These are phyloP conservation scores for Juncus effusus DNA, from an alignment of 176 grass and related monocot species.

Conservation along the genomic window DNA sequence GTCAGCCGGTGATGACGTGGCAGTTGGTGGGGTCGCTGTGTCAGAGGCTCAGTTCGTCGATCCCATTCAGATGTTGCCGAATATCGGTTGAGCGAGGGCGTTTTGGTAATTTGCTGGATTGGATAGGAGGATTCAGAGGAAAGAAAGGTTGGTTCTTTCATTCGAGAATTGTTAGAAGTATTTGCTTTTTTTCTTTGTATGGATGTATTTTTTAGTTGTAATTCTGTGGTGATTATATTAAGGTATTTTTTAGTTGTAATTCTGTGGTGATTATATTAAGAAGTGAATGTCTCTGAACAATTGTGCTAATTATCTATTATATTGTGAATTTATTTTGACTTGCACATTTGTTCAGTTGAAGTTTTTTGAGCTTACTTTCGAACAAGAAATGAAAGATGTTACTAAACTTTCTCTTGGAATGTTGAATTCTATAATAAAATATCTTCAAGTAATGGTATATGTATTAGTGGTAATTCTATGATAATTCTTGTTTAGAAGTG, in stretches of 20 bases:
- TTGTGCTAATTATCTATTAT: no score
- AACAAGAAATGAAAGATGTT: no score
- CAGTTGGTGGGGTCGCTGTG: slow-evolving; percentile 2
- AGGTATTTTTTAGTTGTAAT: slow-evolving; percentile 19
- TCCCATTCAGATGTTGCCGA: slow-evolving; percentile 28
- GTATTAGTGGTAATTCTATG: no score
- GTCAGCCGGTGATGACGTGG: neutral
- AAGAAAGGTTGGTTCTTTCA: slow-evolving; percentile 6
- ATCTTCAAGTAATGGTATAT: no score
- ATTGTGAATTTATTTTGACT: no score
- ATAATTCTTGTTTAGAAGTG: no score
- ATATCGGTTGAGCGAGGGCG: slow-evolving; percentile 17
- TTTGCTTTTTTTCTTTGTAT: slow-evolving; percentile 12
- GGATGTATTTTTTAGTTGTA: slow-evolving; percentile 17
- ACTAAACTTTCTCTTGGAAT: no score
- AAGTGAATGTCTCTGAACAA: no score
- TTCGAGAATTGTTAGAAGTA: neutral
- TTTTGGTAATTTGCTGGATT: neutral
- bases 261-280: slow-evolving; percentile 1
- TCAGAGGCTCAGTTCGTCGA: slow-evolving; percentile 20
- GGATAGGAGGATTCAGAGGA: neutral
- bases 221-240: slow-evolving; percentile 10
- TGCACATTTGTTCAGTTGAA: no score
- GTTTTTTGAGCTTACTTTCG: no score
- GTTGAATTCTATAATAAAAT: no score